Evolutionary conservation across 306 rosid species (phyloP).

Genomic region (Corylus heterophylla): DNA sequence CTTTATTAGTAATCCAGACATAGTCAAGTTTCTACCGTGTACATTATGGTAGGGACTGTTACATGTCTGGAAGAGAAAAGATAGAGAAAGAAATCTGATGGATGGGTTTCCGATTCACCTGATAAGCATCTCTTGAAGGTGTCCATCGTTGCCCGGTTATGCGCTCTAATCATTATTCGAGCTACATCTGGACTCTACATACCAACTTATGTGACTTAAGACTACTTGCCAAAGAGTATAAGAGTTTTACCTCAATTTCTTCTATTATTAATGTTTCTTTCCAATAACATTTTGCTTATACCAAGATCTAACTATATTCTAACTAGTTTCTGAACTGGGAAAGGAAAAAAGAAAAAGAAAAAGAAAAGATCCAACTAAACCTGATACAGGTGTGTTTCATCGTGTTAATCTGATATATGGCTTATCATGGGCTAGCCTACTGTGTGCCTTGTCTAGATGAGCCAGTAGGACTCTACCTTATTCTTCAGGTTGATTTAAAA

Average conservation of each 20-base stretch:
- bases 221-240: too few relatives aligned
- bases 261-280: too few relatives aligned
- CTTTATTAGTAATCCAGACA: background rate
- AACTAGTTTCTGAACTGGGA: background rate
- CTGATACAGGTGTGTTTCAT: background rate
- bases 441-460: background rate
- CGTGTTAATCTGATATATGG: background rate
- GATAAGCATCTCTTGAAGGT: background rate
- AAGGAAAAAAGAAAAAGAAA: too few relatives aligned
- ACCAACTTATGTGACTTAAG: background rate
- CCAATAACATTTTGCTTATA: background rate
- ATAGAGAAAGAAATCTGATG: background rate
- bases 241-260: too few relatives aligned
- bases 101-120: background rate
- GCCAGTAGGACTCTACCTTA: background rate
- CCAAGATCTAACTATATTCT: background rate
- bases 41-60: background rate
- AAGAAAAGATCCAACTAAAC: too few relatives aligned
- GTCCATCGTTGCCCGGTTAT: background rate
- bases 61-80: background rate
- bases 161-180: background rate
- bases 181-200: conserved; percentile 4
- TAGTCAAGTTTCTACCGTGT: background rate
- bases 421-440: background rate
- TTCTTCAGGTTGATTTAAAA: too few relatives aligned